Conservation (phyloP, 345 rosid genomes). For the Linum usitatissimum region DNA sequence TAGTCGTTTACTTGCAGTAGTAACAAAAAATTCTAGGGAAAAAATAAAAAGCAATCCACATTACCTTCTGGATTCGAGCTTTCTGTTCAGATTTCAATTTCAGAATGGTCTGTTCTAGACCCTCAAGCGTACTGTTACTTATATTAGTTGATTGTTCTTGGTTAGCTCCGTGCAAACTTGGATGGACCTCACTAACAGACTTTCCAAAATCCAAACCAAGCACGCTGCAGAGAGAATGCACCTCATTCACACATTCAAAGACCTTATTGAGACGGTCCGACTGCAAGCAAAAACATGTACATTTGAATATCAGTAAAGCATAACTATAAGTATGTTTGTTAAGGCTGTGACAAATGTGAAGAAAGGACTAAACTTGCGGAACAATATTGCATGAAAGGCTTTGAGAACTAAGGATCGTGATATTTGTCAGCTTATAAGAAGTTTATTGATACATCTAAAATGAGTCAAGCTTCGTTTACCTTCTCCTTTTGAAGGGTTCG, state of each 20-base stretch:
- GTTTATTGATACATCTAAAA: neutral
- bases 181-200: constrained; percentile 79
- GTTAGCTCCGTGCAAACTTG: constrained; percentile 61
- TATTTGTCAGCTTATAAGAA: neutral
- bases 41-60: neutral
- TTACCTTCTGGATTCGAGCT: constrained; percentile 67
- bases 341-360: too few relatives aligned
- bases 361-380: neutral
- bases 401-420: neutral
- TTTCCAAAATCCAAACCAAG: constrained; percentile 76
- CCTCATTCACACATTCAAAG: constrained; percentile 66
- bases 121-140: constrained; percentile 65
- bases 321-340: neutral
- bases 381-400: neutral
- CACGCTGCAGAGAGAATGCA: constrained; percentile 72
- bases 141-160: constrained; percentile 77
- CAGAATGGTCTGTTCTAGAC: constrained; percentile 55
- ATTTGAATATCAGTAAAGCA: neutral
- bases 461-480: constrained; percentile 27
- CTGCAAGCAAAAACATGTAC: constrained; percentile 35
- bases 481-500: constrained; percentile 76
- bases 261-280: constrained; percentile 81
- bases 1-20: constrained; percentile 1
- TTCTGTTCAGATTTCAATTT: constrained; percentile 64
- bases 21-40: neutral